phyloP scores from a whole-genome alignment of 805 yeast genomes.

The Lachancea dasiensis region DNA sequence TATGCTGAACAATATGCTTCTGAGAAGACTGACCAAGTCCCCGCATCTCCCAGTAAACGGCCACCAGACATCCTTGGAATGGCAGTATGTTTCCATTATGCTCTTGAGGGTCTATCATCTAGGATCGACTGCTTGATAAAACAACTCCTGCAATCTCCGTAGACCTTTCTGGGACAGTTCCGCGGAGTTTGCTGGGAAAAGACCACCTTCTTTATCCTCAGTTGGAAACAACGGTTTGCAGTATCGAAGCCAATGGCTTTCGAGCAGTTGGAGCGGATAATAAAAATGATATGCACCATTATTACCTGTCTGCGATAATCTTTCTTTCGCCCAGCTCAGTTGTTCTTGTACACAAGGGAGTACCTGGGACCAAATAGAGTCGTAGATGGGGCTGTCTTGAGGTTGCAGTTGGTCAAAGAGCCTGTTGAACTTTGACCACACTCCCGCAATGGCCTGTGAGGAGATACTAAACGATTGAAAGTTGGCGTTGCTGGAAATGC shows the following conservation, averaged over 20 bases:
- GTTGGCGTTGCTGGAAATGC: constrained; percentile 27
- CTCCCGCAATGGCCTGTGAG: constrained; percentile 16
- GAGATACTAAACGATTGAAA: constrained; percentile 20
- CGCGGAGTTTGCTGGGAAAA: constrained; percentile 14
- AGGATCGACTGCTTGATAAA: constrained; percentile 1
- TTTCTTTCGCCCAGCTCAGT: constrained; percentile 15
- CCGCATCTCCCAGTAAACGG: no score
- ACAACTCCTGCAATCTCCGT: constrained; percentile 6
- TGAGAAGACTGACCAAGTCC: no score
- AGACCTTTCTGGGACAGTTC: constrained; percentile 12
- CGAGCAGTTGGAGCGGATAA: constrained; percentile 13
- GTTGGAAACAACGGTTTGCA: constrained; percentile 11
- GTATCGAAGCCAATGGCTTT: constrained; percentile 14
- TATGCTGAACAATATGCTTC: no score
- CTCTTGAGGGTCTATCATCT: neutral
- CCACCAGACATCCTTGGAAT: no score
- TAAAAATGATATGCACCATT: constrained; percentile 18
- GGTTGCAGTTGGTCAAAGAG: constrained; percentile 11
- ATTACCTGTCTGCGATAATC: constrained; percentile 15
- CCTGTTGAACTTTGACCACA: constrained; percentile 14
- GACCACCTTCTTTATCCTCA: constrained; percentile 5
- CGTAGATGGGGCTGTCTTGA: constrained; percentile 15
- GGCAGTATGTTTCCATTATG: no score
- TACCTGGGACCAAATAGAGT: constrained; percentile 18
- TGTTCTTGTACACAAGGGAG: constrained; percentile 18